Conservation (phyloP, 2,329 filamentous ascomycete genomes). For the Alternaria longipes region DNA sequence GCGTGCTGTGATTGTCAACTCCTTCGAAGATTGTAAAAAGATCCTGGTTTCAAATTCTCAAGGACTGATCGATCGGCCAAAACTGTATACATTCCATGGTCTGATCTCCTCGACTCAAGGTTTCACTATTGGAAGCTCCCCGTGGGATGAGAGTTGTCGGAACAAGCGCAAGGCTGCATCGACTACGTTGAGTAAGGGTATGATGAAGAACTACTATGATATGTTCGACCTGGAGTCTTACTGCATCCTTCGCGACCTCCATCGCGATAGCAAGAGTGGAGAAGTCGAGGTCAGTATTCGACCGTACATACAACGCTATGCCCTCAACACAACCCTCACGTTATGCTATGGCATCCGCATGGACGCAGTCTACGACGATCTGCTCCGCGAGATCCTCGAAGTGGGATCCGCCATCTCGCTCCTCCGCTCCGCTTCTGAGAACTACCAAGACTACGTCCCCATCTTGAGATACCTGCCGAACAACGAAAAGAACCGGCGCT, state of each 20-base stretch:
- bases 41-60: conserved; percentile 61
- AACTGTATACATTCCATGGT: conserved; percentile 64
- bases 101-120: conserved; percentile 60
- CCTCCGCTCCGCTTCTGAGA: conserved; percentile 62
- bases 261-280: conserved; percentile 55
- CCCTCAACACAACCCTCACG: conserved; percentile 64
- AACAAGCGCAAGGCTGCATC: conserved; percentile 64
- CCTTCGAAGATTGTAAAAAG: conserved; percentile 62
- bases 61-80: conserved; percentile 61
- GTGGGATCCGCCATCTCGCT: conserved; percentile 63
- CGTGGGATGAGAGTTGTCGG: conserved; percentile 64
- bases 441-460: conserved; percentile 64
- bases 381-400: conserved; percentile 63
- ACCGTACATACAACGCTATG: conserved; percentile 64
- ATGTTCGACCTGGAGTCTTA: conserved; percentile 66
- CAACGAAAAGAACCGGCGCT: conserved; percentile 57
- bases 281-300: conserved; percentile 57
- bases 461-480: conserved; percentile 61
- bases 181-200: conserved; percentile 57
- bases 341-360: conserved; percentile 65
- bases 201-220: conserved; percentile 59
- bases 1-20: conserved; percentile 63
- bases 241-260: conserved; percentile 60
- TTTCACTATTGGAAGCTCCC: conserved; percentile 64
- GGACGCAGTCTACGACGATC: conserved; percentile 62